These are phyloP conservation scores for Phialemonium atrogriseum DNA, from an alignment of 2,329 filamentous ascomycete species.

Conservation along the genomic window DNA sequence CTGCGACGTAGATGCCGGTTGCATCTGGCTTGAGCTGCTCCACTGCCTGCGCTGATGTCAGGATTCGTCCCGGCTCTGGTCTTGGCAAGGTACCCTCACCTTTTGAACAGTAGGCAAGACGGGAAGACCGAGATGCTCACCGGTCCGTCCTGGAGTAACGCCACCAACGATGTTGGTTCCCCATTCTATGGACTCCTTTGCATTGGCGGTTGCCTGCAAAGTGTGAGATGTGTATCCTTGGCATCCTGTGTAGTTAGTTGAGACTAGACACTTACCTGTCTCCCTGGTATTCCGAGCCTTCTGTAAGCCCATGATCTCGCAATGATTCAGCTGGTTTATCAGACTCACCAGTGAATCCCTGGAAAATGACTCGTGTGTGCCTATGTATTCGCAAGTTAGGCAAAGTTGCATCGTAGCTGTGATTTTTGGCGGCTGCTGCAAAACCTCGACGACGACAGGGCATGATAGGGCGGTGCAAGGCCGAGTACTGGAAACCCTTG, in stretches of 20 bases:
- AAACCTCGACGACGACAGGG: constrained; percentile 11
- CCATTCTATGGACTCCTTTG: constrained; percentile 66
- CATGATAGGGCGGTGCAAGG: constrained; percentile 4
- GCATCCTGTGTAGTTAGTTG: no score
- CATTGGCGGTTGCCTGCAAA: constrained; percentile 63
- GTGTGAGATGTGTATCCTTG: no score
- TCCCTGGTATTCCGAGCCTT: no score
- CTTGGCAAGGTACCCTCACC: constrained; percentile 21
- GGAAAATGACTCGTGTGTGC: constrained; percentile 32
- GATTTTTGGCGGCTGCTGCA: constrained; percentile 9
- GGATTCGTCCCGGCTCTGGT: background rate
- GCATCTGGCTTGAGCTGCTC: constrained; percentile 65
- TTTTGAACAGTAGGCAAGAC: constrained; percentile 60
- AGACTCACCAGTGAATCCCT: constrained; percentile 29
- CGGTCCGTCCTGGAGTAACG: constrained; percentile 61
- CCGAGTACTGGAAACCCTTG: background rate
- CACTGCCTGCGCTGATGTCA: constrained; percentile 46
- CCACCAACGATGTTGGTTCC: constrained; percentile 76
- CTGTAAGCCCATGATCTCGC: no score
- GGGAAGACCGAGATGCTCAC: constrained; percentile 65
- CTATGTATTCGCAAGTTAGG: constrained; percentile 27
- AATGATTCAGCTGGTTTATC: no score
- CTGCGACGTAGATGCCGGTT: constrained; percentile 72
- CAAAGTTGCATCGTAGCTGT: constrained; percentile 24
- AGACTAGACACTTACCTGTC: no score